Evolutionary conservation across 2,329 filamentous ascomycete genomes (phyloP).

Genomic region (Sporothrix schenckii): DNA sequence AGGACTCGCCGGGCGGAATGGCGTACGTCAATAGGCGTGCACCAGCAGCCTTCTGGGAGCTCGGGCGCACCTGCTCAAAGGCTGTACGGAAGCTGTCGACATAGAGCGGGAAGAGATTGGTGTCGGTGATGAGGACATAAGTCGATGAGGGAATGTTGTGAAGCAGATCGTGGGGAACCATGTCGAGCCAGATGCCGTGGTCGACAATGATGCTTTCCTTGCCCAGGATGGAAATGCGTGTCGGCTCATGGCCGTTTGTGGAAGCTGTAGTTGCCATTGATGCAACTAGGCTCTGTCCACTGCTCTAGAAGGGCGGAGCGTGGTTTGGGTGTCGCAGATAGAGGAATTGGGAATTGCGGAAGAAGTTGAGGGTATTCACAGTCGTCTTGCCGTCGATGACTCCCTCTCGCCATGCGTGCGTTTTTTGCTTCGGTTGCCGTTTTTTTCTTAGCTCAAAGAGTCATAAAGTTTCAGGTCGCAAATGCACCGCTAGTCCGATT

Average conservation of each 20-base stretch:
- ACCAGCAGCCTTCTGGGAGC: conserved; percentile 43
- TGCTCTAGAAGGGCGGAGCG: neutral
- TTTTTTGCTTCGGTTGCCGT: conserved; percentile 11
- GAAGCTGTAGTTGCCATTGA: conserved; percentile 29
- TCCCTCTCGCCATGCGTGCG: neutral
- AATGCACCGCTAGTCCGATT: conserved; percentile 4
- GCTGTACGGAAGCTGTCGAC: conserved; percentile 72
- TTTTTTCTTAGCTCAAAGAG: conserved; percentile 11
- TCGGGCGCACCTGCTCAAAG: conserved; percentile 57
- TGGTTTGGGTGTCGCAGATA: neutral
- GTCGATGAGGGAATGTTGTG: conserved; percentile 78
- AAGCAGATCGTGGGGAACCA: conserved; percentile 79
- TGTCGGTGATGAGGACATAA: conserved; percentile 96
- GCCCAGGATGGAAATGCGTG: conserved; percentile 77
- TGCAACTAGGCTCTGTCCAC: conserved; percentile 12
- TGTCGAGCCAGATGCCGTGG: conserved; percentile 83
- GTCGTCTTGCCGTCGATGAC: neutral
- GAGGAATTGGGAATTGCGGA: conserved; percentile 6
- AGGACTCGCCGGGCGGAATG: conserved; percentile 88
- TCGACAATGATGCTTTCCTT: conserved; percentile 90
- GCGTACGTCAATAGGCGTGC: conserved; percentile 80
- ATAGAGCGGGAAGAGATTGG: conserved; percentile 81
- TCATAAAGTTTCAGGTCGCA: conserved; percentile 4
- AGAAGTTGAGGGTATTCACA: conserved; percentile 15
- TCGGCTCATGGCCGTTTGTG: conserved; percentile 46